A percentile compares a stretch with the other conserved stretches of the same genome.
phyloP scores from a whole-genome alignment of 2,329 filamentous ascomycete genomes.

The Cladosporium sp. region DNA sequence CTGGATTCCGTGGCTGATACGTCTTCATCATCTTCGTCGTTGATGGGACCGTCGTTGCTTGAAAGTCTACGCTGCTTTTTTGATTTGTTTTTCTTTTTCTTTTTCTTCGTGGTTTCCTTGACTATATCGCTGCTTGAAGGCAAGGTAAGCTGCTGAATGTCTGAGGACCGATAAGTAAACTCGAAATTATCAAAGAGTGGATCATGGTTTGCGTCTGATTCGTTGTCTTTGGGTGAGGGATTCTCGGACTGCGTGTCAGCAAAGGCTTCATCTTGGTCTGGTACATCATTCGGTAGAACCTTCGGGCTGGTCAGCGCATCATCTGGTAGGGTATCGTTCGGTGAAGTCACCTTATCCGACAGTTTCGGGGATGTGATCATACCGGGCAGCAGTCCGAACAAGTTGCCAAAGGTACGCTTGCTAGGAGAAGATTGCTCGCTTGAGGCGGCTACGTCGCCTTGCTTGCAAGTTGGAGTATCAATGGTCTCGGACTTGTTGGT shows the following conservation, averaged over 20 bases:
- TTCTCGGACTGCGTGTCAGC: too few species aligned
- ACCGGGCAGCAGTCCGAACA: background rate
- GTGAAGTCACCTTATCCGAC: background rate
- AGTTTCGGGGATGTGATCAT: background rate
- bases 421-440: constrained; percentile 1
- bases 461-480: too few species aligned
- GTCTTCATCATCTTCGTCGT: background rate
- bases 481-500: background rate
- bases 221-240: too few species aligned
- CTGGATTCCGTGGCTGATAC: background rate
- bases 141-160: background rate
- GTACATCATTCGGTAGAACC: background rate
- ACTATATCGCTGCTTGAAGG: background rate
- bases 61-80: background rate
- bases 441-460: background rate
- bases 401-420: constrained; percentile 1
- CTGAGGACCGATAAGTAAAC: too few species aligned
- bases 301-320: constrained; percentile 1
- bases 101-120: background rate
- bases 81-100: background rate
- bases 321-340: background rate
- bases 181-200: too few species aligned
- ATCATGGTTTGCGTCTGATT: too few species aligned
- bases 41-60: too few species aligned
- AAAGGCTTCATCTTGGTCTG: too few species aligned